Percentiles rank a stretch among this genome's conserved stretches.
Conservation (phyloP, 2,329 filamentous ascomycete species). For the Aspergillus floridensis region DNA sequence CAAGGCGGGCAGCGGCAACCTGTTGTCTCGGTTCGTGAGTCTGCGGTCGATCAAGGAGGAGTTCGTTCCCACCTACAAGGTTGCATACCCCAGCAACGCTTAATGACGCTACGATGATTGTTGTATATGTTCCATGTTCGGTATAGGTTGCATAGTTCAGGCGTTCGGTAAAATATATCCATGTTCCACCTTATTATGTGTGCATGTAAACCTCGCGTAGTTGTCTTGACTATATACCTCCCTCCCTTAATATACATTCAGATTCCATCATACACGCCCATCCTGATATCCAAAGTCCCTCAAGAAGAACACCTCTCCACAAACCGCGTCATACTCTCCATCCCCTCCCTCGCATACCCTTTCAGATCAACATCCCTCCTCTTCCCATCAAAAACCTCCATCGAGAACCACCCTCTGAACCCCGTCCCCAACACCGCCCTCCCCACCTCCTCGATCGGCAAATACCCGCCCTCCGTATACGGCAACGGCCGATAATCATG, state of each 20-base stretch:
- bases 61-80: slow-evolving; percentile 61
- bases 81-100: slow-evolving; percentile 72
- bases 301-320: slow-evolving; percentile 34
- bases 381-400: slow-evolving; percentile 65
- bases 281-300: too few relatives aligned
- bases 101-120: slow-evolving; percentile 31
- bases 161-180: background rate
- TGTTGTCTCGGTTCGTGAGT: slow-evolving; percentile 66
- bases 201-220: too few relatives aligned
- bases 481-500: slow-evolving; percentile 68
- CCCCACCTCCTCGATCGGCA: slow-evolving; percentile 65
- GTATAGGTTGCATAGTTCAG: background rate
- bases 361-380: slow-evolving; percentile 47
- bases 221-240: too few relatives aligned
- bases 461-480: slow-evolving; percentile 63
- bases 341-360: slow-evolving; percentile 52
- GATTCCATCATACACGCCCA: too few relatives aligned
- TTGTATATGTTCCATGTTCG: background rate
- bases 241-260: too few relatives aligned
- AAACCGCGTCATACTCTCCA: slow-evolving; percentile 49
- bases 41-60: slow-evolving; percentile 72
- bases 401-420: slow-evolving; percentile 64
- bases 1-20: slow-evolving; percentile 65
- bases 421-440: slow-evolving; percentile 66
- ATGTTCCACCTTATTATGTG: background rate